Evolutionary conservation across 495 filamentous ascomycete species (phyloP).

Genomic region (Sordaria brevicollis): DNA sequence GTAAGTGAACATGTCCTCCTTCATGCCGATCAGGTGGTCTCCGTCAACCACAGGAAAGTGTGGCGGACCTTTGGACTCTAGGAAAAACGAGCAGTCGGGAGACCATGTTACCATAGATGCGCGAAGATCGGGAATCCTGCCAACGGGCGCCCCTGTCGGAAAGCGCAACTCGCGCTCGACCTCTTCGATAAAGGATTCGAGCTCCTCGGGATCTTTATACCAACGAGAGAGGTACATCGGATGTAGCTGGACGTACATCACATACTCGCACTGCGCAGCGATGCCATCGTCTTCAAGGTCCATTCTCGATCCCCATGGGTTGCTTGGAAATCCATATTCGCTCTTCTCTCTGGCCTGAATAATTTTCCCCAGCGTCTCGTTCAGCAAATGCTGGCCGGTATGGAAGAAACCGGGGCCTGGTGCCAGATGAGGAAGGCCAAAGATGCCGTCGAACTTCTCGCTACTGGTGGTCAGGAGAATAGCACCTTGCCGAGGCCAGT

Average conservation of each 20-base stretch:
- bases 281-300: slow-evolving; percentile 48
- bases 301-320: slow-evolving; percentile 50
- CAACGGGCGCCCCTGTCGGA: slow-evolving; percentile 70
- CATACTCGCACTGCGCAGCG: slow-evolving; percentile 73
- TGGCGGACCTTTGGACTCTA: slow-evolving; percentile 80
- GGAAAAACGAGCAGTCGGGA: slow-evolving; percentile 83
- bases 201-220: slow-evolving; percentile 12
- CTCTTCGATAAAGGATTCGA: slow-evolving; percentile 39
- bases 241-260: slow-evolving; percentile 81
- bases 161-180: slow-evolving; percentile 79
- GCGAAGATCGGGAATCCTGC: slow-evolving; percentile 53
- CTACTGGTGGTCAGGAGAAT: slow-evolving; percentile 79
- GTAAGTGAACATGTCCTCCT: slow-evolving; percentile 63
- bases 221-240: slow-evolving; percentile 37
- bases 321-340: slow-evolving; percentile 34
- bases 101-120: slow-evolving; percentile 87
- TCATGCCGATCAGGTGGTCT: slow-evolving; percentile 63
- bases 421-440: slow-evolving; percentile 75
- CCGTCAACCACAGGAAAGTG: slow-evolving; percentile 53
- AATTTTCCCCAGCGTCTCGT: slow-evolving; percentile 55
- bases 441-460: slow-evolving; percentile 84
- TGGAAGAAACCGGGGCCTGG: slow-evolving; percentile 56
- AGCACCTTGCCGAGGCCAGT: slow-evolving; percentile 65
- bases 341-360: slow-evolving; percentile 51
- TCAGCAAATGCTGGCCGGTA: slow-evolving; percentile 54